Evolutionary conservation across 129 eudicot species (phyloP).

Genomic region (Artemisia argyi): DNA sequence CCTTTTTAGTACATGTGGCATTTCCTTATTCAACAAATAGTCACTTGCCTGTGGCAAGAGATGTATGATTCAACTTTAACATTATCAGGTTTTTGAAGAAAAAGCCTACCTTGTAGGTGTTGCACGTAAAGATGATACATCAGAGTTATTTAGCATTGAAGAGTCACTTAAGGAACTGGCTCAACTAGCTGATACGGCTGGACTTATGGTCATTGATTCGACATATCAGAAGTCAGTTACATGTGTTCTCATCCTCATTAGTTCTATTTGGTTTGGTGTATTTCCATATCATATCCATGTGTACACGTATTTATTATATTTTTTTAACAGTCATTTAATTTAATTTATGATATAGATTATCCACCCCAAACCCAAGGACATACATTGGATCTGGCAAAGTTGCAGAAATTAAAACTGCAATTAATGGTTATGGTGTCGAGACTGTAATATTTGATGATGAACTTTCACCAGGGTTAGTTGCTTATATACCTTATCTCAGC

Average conservation of each 20-base stretch:
- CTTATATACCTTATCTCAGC: not conserved
- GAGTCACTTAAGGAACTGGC: constrained; percentile 87
- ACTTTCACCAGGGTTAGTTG: constrained; percentile 93
- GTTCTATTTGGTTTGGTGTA: constrained; percentile 1
- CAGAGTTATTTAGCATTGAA: constrained; percentile 68
- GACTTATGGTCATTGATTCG: constrained; percentile 81
- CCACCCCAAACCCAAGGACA: constrained; percentile 74
- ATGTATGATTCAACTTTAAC: constrained; percentile 7
- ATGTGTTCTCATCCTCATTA: not conserved
- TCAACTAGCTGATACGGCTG: constrained; percentile 98
- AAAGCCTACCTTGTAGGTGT: constrained; percentile 96
- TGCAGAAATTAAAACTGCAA: constrained; percentile 82
- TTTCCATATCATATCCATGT: constrained; percentile 3
- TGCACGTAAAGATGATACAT: constrained; percentile 61
- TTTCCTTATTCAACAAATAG: not conserved
- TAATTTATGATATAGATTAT: constrained; percentile 52
- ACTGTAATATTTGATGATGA: constrained; percentile 97
- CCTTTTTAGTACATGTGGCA: not conserved
- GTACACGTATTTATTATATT: constrained; percentile 8
- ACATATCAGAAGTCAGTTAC: constrained; percentile 85
- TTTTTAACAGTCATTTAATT: constrained; percentile 23
- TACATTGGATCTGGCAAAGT: constrained; percentile 97
- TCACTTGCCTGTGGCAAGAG: not conserved
- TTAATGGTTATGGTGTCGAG: constrained; percentile 73
- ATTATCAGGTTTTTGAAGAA: constrained; percentile 76